Percentiles rank a stretch among this genome's conserved stretches.
Conservation (phyloP, 257 asterid genomes). For the Vinca minor region DNA sequence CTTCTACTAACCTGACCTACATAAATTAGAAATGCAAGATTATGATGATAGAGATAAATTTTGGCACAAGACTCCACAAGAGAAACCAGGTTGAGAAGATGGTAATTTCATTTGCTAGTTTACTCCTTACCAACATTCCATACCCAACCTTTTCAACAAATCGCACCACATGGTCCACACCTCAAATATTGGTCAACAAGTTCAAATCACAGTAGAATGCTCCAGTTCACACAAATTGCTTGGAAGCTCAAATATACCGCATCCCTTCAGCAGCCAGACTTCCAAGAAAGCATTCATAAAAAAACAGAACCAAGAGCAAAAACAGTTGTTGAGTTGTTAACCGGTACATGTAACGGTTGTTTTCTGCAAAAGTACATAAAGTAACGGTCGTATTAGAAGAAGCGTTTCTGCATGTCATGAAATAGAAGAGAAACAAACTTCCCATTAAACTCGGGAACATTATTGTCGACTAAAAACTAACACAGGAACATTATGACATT, state of each 20-base stretch:
- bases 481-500: too few species aligned
- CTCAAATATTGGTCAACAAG: constrained; percentile 1
- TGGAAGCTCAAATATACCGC: not conserved
- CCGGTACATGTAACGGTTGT: not conserved
- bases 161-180: not conserved
- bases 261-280: not conserved
- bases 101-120: not conserved
- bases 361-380: too few species aligned
- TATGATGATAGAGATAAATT: not conserved
- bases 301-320: not conserved
- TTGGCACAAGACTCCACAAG: not conserved
- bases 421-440: not conserved
- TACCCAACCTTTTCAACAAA: not conserved
- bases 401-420: too few species aligned
- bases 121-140: not conserved
- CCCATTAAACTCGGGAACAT: not conserved
- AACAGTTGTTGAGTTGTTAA: not conserved
- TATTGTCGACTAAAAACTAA: not conserved
- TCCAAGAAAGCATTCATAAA: not conserved
- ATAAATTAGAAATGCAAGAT: not conserved
- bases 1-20: constrained; percentile 10
- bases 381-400: not conserved
- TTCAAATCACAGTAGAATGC: not conserved
- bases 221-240: constrained; percentile 5
- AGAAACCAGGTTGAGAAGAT: too few species aligned